Conservation (phyloP, 352 stramenopile genomes). For the Pythium aphanidermatum region DNA sequence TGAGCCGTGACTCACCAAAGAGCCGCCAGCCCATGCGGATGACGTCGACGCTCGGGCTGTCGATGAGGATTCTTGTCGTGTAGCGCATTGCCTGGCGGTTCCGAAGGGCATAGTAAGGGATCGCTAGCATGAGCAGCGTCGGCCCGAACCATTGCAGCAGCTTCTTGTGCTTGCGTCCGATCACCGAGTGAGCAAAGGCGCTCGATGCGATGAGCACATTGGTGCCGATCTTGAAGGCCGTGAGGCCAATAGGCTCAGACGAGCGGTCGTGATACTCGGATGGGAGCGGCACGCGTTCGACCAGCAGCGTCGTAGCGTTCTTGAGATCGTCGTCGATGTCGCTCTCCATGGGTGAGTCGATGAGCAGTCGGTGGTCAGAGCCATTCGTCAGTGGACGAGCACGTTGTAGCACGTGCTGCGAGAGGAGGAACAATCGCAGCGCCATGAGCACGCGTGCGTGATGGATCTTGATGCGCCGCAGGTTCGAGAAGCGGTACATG, state of each 20-base stretch:
- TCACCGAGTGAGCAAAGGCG: conserved; percentile 66
- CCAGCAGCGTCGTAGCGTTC: conserved; percentile 69
- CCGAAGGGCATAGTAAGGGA: conserved; percentile 83
- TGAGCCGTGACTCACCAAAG: conserved; percentile 75
- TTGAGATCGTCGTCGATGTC: conserved; percentile 88
- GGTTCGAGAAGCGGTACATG: conserved; percentile 78
- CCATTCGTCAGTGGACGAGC: conserved; percentile 59
- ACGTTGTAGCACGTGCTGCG: conserved; percentile 77
- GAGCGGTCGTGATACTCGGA: conserved; percentile 82
- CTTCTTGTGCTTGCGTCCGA: conserved; percentile 58
- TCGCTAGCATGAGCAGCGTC: conserved; percentile 50
- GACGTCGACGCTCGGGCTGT: conserved; percentile 75
- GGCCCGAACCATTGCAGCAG: conserved; percentile 54
- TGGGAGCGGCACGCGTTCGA: conserved; percentile 75
- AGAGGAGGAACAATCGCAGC: conserved; percentile 73
- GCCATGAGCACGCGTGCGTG: conserved; percentile 82
- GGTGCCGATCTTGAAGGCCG: conserved; percentile 75
- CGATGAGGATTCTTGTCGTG: conserved; percentile 74
- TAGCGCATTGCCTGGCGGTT: conserved; percentile 61
- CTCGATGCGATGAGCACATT: conserved; percentile 74
- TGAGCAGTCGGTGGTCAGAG: conserved; percentile 72
- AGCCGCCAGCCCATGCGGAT: conserved; percentile 82
- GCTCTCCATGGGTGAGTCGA: conserved; percentile 77
- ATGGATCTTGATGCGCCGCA: conserved; percentile 81
- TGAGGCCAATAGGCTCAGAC: conserved; percentile 73